Base-by-base conservation (phyloP, 2,329 filamentous ascomycete species). In the Claviceps humidiphila region DNA sequence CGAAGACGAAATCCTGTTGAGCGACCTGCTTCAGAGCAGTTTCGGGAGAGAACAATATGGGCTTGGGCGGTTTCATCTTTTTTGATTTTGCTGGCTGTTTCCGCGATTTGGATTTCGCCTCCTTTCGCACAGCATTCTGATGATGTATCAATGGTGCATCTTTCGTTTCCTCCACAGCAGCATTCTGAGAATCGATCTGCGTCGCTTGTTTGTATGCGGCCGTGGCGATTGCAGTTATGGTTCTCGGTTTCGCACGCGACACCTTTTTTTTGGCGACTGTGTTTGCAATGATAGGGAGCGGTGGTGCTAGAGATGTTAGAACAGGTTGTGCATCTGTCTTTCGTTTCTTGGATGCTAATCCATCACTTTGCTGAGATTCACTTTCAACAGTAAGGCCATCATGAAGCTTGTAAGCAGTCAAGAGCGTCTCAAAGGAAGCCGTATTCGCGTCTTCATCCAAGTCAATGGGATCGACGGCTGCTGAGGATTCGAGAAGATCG, bases 1-100 rank as follows among this genome's bases (percentile, higher is more conserved):
- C 89, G 66, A 95, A 95, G 0, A 94, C 69, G 61, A 90, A 87
- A 54, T 89, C 81, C 63, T 93, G 89, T 1, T 77, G 72, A 3
- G 78, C 73, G 14, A 85, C 77, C 58, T 84, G 76, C 50, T 77
- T 77, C 44, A 84, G 67, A 1, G 87, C 89, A 24, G 84, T 77
- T 47, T 71, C 72, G 0, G 88, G 88, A 1, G 86, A 87, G 11
- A 87, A 70, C 2, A 94, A 64, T 17, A 77, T 65, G 43, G 73
- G 70, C 20, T 73, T 71, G n/a, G 71, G 68, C 1, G 61, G 61
- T 45, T 58, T 54, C 49, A 63, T 58, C 58, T 69, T 43, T n/a
- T 43, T 43, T 53, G 60, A 62, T 54, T 57, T 68, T 5, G 59
- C 62, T 57, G 51, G 60, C 58, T 53, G 64, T 54, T 55, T 71